Evolutionary conservation across 352 stramenopile species (phyloP), one percentile per base, ranked within the genome.

Genomic region (Elongisporangium prolatum): DNA sequence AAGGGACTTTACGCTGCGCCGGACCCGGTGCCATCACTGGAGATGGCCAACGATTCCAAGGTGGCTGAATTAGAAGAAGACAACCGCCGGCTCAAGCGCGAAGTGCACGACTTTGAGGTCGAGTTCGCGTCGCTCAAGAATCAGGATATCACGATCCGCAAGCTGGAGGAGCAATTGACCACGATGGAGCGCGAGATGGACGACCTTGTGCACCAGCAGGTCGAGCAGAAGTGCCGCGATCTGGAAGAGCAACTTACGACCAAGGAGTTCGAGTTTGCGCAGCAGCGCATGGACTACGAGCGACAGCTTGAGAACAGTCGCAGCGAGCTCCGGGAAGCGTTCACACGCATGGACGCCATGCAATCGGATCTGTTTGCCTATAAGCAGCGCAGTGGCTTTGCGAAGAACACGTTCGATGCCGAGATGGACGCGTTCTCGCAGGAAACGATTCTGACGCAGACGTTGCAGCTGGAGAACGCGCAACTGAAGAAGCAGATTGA

Each of bases 121-220:
- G 96, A 98, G 64, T 98, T 98, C 68, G 83, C 86, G 3, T 84
- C 73, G 50, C 73, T 98, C 0, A 98, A 98, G 75, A 98, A 98
- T 73, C 94, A 98, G 68, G 94, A 98, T 54, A 98, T 98, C 61
- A 98, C 94, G 40, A 98, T 98, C 71, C 86, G 92, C 3, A 97
- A 96, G 50, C 76, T 98, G n/a, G 91, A 98, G 57, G 84, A 86
- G 48, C 84, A 97, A 52, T 79, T 98, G 52, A 71, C 67, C 47
- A 74, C 87, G 37, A 80, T 97, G 48, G 75, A 96, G 49, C 67
- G 79, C 22, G 79, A 86, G 40, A 79, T 81, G 53, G 88, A 95
- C 1, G 70, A 84, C 21, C 58, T 71, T 3, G 56, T 96, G 16
- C 71, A 92, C 34, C 56, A 80, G 40, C 68, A 89, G 51, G 83